Conservation (phyloP, 2,329 filamentous ascomycete species). For the Huntiella decipiens region DNA sequence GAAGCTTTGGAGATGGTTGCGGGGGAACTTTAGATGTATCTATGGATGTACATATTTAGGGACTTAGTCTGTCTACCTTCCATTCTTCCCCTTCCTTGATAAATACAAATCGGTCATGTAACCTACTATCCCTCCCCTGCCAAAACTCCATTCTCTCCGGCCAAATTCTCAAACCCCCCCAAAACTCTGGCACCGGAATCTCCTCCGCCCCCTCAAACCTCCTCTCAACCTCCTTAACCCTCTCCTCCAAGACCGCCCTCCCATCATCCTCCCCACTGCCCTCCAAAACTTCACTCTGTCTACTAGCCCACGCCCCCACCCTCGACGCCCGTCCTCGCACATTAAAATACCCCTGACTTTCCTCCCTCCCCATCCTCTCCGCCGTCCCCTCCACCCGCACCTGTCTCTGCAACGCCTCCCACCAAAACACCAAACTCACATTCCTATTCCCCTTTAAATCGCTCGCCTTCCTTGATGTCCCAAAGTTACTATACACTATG, state of each 20-base stretch:
- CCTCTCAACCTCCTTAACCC: conserved; percentile 59
- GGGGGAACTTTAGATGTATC: conserved; percentile 16
- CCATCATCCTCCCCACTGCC: conserved; percentile 37
- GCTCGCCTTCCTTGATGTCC: conserved; percentile 47
- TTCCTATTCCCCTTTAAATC: conserved; percentile 58
- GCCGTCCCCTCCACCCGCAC: conserved; percentile 70
- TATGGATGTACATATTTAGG: conserved; percentile 22
- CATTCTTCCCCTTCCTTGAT: conserved; percentile 30
- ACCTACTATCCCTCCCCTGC: conserved; percentile 71
- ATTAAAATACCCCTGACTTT: conserved; percentile 53
- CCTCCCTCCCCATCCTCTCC: conserved; percentile 45
- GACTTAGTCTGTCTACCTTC: conserved; percentile 56
- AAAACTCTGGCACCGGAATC: conserved; percentile 84
- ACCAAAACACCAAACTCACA: conserved; percentile 78
- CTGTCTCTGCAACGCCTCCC: conserved; percentile 71
- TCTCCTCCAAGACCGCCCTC: conserved; percentile 52
- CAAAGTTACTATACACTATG: conserved; percentile 88
- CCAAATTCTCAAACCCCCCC: conserved; percentile 76
- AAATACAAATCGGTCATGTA: conserved; percentile 91
- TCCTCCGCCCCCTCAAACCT: conserved; percentile 55
- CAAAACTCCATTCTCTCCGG: conserved; percentile 89
- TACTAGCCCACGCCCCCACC: conserved; percentile 84
- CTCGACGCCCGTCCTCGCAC: conserved; percentile 58
- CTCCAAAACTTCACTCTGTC: conserved; percentile 60
- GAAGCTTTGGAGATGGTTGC: conserved; percentile 17